Evolutionary conservation across 495 filamentous ascomycete species (phyloP), one percentile per base, ranked within the genome.

Genomic region (Daldinia caldariorum): DNA sequence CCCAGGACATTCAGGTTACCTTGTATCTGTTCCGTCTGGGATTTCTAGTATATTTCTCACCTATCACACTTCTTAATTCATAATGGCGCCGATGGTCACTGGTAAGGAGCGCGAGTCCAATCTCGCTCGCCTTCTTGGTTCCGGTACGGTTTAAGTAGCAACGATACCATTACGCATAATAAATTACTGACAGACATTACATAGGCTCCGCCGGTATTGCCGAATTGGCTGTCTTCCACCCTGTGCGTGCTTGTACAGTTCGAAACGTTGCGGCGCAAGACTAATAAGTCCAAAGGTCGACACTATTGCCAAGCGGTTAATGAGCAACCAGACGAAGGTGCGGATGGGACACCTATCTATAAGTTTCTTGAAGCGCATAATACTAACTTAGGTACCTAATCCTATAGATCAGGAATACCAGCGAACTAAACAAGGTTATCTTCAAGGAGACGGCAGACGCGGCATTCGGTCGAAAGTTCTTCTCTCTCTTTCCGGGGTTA

Each of bases 231-330:
- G 88, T 99, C 78, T 99, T 99, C 85, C 94, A 98, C 79, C 94
- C 94, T 62, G 94, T 95, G 86, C 73, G 89, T 78, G 56, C 50
- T 56, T 67, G 66, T 65, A 72, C 56, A 16, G 57, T 38, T 57
- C 50, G 56, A 68, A 58, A 64, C 57, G 47, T 58, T 69, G 61
- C 61, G 61, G 62, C 67, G 62, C 45, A 58, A 74, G 55, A 74
- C 78, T 79, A 63, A 78, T 61, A 54, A 43, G 38, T 73, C 71
- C 51, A 73, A 77, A 95, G 92, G 93, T 99, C 80, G 95, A 99
- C 80, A 99, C 95, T 45, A 97, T 93, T 63, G 94, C 95, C 53
- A 99, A 99, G 85, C 92, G 95, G 51, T 89, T 99, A 82, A 99
- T 99, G 95, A 97, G 93, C 89, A 98, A 99, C 80, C 90, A 97